Percentiles rank a stretch among this genome's conserved stretches.
These are phyloP conservation scores for Boletus vermiculosoides DNA, from an alignment of 768 basidiomycete species.

Conservation along the genomic window DNA sequence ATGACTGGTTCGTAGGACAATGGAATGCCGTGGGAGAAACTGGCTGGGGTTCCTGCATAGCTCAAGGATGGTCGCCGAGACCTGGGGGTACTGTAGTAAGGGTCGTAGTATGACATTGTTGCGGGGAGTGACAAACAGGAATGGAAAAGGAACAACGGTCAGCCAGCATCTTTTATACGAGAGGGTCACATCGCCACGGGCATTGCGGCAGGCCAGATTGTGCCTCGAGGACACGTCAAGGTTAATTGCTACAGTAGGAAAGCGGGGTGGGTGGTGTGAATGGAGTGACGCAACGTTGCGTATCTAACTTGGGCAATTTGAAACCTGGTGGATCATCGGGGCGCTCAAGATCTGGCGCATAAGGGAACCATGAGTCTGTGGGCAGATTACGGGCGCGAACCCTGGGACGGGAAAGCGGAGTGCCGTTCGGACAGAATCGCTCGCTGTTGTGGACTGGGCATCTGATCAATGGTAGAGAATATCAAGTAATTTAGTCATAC, in stretches of 20 bases:
- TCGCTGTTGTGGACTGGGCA: neutral
- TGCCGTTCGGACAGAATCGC: conserved; percentile 14
- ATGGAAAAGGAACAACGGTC: neutral
- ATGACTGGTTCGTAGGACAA: conserved; percentile 44
- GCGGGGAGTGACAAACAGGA: conserved; percentile 8
- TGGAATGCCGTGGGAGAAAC: conserved; percentile 23
- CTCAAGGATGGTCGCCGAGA: conserved; percentile 35
- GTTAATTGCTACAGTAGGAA: conserved; percentile 13
- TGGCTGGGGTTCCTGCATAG: conserved; percentile 28
- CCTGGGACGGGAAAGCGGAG: conserved; percentile 21
- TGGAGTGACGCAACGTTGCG: conserved; percentile 11
- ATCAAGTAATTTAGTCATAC: neutral
- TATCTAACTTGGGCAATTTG: conserved; percentile 22
- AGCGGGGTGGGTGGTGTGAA: conserved; percentile 13
- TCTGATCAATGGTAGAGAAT: neutral
- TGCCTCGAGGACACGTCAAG: conserved; percentile 34
- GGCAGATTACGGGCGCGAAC: conserved; percentile 1
- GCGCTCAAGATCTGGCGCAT: conserved; percentile 1
- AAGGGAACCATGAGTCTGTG: conserved; percentile 2
- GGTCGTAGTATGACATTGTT: conserved; percentile 46
- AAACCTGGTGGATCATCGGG: conserved; percentile 16
- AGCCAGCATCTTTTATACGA: conserved; percentile 25
- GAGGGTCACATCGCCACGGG: conserved; percentile 10
- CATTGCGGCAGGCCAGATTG: conserved; percentile 14
- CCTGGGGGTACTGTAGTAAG: conserved; percentile 33